These are phyloP conservation scores for Tuber brumale DNA, from an alignment of 495 filamentous ascomycete species.

Conservation along the genomic window DNA sequence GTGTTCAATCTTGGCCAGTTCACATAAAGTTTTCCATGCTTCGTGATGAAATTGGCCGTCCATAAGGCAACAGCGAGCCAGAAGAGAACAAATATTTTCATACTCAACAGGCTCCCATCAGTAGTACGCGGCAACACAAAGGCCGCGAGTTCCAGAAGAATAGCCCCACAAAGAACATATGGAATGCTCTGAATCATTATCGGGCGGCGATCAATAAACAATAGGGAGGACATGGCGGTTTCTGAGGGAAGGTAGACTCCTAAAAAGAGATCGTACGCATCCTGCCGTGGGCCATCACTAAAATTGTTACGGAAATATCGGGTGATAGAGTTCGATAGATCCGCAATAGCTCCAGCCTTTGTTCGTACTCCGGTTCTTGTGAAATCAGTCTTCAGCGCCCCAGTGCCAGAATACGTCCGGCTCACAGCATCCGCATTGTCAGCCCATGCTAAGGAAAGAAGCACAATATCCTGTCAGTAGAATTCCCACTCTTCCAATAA, in stretches of 20 bases:
- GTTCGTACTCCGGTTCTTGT: constrained; percentile 89
- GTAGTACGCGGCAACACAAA: constrained; percentile 62
- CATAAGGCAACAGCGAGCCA: constrained; percentile 66
- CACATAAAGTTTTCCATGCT: constrained; percentile 88
- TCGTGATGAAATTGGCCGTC: constrained; percentile 66
- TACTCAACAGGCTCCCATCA: constrained; percentile 53
- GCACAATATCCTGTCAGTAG: constrained; percentile 13
- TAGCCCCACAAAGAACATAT: constrained; percentile 76
- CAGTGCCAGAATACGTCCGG: constrained; percentile 86
- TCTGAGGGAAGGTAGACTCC: constrained; percentile 69
- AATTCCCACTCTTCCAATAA: constrained; percentile 2
- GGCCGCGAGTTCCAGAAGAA: constrained; percentile 80
- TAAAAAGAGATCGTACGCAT: constrained; percentile 90
- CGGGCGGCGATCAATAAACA: constrained; percentile 79
- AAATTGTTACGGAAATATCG: constrained; percentile 92
- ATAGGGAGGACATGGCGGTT: constrained; percentile 50
- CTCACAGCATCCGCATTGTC: constrained; percentile 97
- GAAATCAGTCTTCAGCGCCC: constrained; percentile 94
- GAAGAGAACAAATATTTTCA: constrained; percentile 70
- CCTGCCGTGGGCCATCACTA: constrained; percentile 83
- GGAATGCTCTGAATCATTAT: constrained; percentile 82
- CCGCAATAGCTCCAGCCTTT: constrained; percentile 72
- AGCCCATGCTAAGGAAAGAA: constrained; percentile 57
- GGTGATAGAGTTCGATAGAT: constrained; percentile 75
- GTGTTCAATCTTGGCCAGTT: constrained; percentile 98